phyloP scores from a whole-genome alignment of 2,329 filamentous ascomycete species.

The Fusarium sp. region DNA sequence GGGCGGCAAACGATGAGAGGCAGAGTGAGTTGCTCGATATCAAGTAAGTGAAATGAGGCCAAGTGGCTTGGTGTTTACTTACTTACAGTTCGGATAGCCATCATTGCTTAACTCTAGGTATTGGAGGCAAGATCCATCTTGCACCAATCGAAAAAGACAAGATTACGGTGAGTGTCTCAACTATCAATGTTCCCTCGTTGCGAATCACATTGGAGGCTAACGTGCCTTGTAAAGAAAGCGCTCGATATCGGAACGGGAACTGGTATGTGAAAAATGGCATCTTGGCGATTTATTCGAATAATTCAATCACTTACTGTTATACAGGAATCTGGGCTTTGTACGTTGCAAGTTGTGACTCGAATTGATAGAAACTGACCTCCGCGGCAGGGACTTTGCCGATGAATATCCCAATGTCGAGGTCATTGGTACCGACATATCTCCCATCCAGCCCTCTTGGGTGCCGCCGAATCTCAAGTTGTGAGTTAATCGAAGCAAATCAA shows the following conservation, averaged over 20 bases:
- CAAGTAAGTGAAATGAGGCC: neutral
- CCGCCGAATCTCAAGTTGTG: conserved; percentile 12
- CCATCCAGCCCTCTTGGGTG: conserved; percentile 10
- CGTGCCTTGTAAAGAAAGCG: neutral
- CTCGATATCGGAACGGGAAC: conserved; percentile 16
- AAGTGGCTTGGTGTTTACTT: fast-evolving
- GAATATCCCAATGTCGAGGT: conserved; percentile 8
- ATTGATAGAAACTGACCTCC: neutral
- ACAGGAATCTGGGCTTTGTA: conserved; percentile 16
- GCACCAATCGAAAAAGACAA: conserved; percentile 7
- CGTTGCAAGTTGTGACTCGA: fast-evolving
- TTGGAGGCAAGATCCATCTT: conserved; percentile 8
- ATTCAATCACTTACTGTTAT: neutral
- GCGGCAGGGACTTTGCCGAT: neutral
- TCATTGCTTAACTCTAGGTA: conserved; percentile 4
- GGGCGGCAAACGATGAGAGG: conserved; percentile 11
- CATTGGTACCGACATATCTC: conserved; percentile 11
- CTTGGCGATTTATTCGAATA: neutral
- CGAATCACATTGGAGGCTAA: neutral
- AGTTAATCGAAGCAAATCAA: fast-evolving
- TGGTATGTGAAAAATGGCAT: neutral
- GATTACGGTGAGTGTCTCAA: conserved; percentile 5
- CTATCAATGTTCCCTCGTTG: no score
- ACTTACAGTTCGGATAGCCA: neutral
- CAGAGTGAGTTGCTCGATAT: conserved; percentile 14